phyloP scores from a whole-genome alignment of 2,329 filamentous ascomycete genomes.

The Aspergillus sp. region DNA sequence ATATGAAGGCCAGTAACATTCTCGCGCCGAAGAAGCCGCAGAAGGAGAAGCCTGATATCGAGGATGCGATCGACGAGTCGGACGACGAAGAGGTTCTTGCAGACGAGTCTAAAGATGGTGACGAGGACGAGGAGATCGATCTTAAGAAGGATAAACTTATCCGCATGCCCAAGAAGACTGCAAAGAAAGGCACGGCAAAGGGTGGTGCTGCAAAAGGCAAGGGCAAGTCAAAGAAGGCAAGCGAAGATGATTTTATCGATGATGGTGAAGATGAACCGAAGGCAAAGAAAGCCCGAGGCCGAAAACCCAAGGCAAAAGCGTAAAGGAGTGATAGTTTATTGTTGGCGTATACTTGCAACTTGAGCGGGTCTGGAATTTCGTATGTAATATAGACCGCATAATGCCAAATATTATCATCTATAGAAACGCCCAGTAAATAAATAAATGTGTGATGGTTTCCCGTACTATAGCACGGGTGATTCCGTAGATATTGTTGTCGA shows the following conservation, averaged over 20 bases:
- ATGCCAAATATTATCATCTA: background rate
- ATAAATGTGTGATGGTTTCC: background rate
- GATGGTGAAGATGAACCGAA: conserved; percentile 47
- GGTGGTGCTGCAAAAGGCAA: conserved; percentile 40
- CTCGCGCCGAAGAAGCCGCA: conserved; percentile 68
- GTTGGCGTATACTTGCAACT: background rate
- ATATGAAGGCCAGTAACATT: conserved; percentile 87
- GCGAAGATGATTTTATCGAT: conserved; percentile 25
- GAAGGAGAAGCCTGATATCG: conserved; percentile 83
- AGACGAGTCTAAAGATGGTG: conserved; percentile 57
- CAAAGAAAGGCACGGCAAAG: conserved; percentile 37
- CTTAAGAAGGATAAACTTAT: conserved; percentile 95
- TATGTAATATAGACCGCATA: conserved; percentile 5
- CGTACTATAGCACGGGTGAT: background rate
- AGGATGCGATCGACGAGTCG: conserved; percentile 93
- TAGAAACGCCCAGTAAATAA: background rate
- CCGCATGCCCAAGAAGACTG: conserved; percentile 76
- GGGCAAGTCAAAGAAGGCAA: conserved; percentile 50
- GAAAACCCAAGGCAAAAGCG: conserved; percentile 29
- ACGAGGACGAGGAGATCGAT: conserved; percentile 76
- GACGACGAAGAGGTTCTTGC: conserved; percentile 67
- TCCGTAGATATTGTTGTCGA: background rate
- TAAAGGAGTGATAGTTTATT: background rate
- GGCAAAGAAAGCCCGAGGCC: conserved; percentile 52
- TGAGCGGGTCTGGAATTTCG: background rate